Conservation (phyloP, 352 stramenopile species). For the Albugo laibachii region DNA sequence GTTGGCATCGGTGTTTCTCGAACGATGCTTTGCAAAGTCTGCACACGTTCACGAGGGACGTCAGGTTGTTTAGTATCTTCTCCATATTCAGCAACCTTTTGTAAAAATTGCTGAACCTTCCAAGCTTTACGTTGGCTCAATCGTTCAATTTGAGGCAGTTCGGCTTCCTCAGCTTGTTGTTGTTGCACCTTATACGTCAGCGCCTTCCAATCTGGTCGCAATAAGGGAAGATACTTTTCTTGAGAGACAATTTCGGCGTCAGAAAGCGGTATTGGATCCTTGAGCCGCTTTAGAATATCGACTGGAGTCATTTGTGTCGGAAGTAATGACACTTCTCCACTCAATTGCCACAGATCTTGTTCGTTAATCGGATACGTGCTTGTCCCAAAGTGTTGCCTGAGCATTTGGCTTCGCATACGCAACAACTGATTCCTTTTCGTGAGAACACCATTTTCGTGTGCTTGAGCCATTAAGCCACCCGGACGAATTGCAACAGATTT, state of each 20-base stretch:
- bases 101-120: conserved; percentile 13
- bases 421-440: conserved; percentile 48
- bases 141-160: not conserved
- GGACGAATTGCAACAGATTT: conserved; percentile 1
- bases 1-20: conserved; percentile 70
- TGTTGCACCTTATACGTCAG: conserved; percentile 28
- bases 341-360: too few species aligned
- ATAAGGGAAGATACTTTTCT: conserved; percentile 28
- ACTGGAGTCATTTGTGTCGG: too few species aligned
- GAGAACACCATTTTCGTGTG: conserved; percentile 8
- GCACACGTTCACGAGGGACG: conserved; percentile 4
- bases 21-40: conserved; percentile 43
- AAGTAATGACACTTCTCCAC: too few species aligned
- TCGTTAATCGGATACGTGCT: too few species aligned
- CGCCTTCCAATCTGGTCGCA: conserved; percentile 33
- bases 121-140: conserved; percentile 6
- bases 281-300: conserved; percentile 11
- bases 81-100: conserved; percentile 46
- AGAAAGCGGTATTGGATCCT: conserved; percentile 38
- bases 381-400: conserved; percentile 15
- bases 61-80: conserved; percentile 20
- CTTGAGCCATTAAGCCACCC: not conserved
- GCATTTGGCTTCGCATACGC: conserved; percentile 28
- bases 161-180: conserved; percentile 19
- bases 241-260: conserved; percentile 39